Evolutionary conservation across 139 green algal species (phyloP).

Genomic region (Gonium pectorale): DNA sequence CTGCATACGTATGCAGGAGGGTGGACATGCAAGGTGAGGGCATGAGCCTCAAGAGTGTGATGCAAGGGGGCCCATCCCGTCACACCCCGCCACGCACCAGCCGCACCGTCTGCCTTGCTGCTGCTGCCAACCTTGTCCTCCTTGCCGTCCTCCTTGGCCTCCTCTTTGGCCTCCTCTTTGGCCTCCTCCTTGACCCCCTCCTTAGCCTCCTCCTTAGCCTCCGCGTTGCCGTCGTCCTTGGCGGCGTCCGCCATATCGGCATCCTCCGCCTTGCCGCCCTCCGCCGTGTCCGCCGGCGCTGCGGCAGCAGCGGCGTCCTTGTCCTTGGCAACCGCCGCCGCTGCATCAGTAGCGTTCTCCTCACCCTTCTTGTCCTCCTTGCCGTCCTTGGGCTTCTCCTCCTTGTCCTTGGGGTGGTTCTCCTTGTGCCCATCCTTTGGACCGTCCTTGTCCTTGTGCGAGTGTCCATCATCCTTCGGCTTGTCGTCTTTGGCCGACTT

Average conservation of each 20-base stretch:
- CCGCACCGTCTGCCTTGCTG: too few relatives aligned
- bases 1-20: too few relatives aligned
- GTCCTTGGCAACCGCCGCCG: background rate
- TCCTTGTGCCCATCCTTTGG: background rate
- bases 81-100: too few relatives aligned
- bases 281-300: background rate
- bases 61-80: too few relatives aligned
- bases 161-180: slow-evolving; percentile 19
- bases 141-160: slow-evolving; percentile 19
- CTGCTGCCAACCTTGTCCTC: slow-evolving; percentile 8
- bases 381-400: slow-evolving; percentile 32
- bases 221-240: slow-evolving; percentile 8
- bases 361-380: slow-evolving; percentile 26
- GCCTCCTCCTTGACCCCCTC: slow-evolving; percentile 36
- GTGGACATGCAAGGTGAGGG: too few relatives aligned
- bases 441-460: too few relatives aligned
- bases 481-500: slow-evolving; percentile 22
- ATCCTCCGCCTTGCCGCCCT: background rate
- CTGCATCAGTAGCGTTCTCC: background rate
- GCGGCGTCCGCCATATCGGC: background rate
- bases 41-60: too few relatives aligned
- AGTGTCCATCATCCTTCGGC: background rate
- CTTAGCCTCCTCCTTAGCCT: slow-evolving; percentile 44
- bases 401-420: slow-evolving; percentile 21
- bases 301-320: background rate